Base-by-base conservation (phyloP, 495 filamentous ascomycete genomes). In the Penicillium cosmopolitanum region DNA sequence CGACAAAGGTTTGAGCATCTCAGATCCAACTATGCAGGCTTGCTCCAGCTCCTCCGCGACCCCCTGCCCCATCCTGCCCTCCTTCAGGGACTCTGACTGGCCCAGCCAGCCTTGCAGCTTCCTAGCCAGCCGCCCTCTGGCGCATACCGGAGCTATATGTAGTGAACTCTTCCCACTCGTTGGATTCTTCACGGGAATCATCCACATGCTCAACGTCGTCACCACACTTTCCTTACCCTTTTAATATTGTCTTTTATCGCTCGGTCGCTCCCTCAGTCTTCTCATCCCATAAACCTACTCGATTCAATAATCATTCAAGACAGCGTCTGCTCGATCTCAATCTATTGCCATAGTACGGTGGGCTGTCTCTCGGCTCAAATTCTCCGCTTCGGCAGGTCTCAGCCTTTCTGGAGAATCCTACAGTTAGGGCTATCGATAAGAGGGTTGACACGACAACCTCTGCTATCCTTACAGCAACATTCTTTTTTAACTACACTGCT, bases 401-500 rank as follows among this genome's bases (percentile, higher is more conserved):
- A 72, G 53, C 56, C 19, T 10, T 52, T 61, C 50, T 56, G 36
- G 36, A 47, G 23, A 57, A 48, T 42, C 58, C 61, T 23, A 48
- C 70, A 64, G 66, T 69, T 72, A 70, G 70, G 63, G 67, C 67
- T 71, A 74, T 70, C 67, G 70, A 74, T 72, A 71, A 62, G 63
- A 56, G 66, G 63, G 75, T 80, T 80, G 74, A 80, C 77, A 74
- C 72, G 75, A 80, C 77, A 77, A 80, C 75, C 65, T 65, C 62
- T 62, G 65, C 73, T 65, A 76, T 74, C 75, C 73, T 77, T 77
- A 71, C 74, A 53, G 69, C 76, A 69, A 73, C 73, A 76, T 73
- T 69, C 64, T 57, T 69, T 64, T 62, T 50, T 36, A 50, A 60
- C 44, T 51, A 42, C 16, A 53, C 53, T 44, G 53, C 56, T 61